Conservation (phyloP, 495 filamentous ascomycete species). For the Aspergillus biplanus region DNA sequence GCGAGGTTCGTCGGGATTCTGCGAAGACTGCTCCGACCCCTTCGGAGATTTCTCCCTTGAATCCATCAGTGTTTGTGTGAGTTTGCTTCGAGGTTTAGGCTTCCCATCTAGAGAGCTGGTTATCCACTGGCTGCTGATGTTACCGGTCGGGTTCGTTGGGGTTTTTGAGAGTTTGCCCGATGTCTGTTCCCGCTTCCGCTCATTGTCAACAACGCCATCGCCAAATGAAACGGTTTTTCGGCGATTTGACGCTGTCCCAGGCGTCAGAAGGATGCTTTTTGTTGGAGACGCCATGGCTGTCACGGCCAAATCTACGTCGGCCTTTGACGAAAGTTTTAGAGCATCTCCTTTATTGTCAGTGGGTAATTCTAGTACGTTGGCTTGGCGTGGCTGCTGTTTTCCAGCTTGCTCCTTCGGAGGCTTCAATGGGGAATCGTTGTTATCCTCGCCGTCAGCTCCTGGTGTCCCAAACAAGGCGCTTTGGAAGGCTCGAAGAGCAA, state of each 20-base stretch:
- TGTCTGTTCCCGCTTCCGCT: slow-evolving; percentile 48
- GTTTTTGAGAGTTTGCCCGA: slow-evolving; percentile 37
- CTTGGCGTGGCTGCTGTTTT: slow-evolving; percentile 30
- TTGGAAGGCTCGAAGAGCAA: slow-evolving; percentile 90
- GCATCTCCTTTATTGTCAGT: slow-evolving; percentile 30
- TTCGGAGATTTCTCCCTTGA: slow-evolving; percentile 45
- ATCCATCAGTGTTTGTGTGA: slow-evolving; percentile 51
- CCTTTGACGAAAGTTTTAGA: slow-evolving; percentile 25
- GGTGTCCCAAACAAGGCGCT: slow-evolving; percentile 91
- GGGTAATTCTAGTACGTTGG: slow-evolving; percentile 26
- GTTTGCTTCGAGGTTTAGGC: slow-evolving; percentile 45
- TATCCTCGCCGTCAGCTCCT: slow-evolving; percentile 49
- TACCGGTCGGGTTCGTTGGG: slow-evolving; percentile 53
- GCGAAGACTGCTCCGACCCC: slow-evolving; percentile 20
- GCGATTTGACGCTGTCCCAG: slow-evolving; percentile 75
- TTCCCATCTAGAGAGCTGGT: slow-evolving; percentile 55
- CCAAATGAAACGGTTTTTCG: slow-evolving; percentile 94
- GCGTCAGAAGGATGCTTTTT: slow-evolving; percentile 86
- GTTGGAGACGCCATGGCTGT: slow-evolving; percentile 60
- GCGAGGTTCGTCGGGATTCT: slow-evolving; percentile 20
- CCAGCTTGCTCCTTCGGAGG: slow-evolving; percentile 22
- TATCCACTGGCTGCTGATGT: slow-evolving; percentile 68
- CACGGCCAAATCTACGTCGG: slow-evolving; percentile 31
- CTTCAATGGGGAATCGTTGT: slow-evolving; percentile 21
- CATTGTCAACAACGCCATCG: slow-evolving; percentile 65